A percentile compares a stretch with the other conserved stretches of the same genome.
Conservation (phyloP, 495 filamentous ascomycete genomes). For the Acidiella bohemica region DNA sequence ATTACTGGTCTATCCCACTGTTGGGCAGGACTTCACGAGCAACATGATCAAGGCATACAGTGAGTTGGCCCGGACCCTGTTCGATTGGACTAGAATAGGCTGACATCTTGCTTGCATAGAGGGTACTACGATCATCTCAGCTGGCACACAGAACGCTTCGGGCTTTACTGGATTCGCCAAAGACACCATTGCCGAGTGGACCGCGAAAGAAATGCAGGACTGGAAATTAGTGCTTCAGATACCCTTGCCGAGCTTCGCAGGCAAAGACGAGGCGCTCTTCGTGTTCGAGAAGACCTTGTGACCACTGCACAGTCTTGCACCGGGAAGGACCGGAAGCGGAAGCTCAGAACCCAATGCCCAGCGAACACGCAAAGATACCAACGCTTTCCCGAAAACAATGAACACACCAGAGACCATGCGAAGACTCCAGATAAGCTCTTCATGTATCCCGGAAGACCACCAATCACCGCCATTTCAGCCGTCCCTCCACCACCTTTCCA, state of each 20-base stretch:
- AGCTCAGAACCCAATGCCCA: too few species aligned
- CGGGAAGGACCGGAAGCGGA: too few species aligned
- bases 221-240: slow-evolving; percentile 24
- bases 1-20: slow-evolving; percentile 49
- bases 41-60: slow-evolving; percentile 37
- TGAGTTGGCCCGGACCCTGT: neutral
- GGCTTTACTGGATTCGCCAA: slow-evolving; percentile 49
- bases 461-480: too few species aligned
- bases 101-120: slow-evolving; percentile 2
- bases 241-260: slow-evolving; percentile 32
- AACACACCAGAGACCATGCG: too few species aligned
- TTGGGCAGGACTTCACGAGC: slow-evolving; percentile 41
- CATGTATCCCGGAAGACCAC: too few species aligned
- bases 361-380: too few species aligned
- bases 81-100: neutral
- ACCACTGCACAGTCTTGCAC: too few species aligned
- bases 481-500: too few species aligned
- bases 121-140: slow-evolving; percentile 46
- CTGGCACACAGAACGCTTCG: slow-evolving; percentile 50
- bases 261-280: slow-evolving; percentile 33
- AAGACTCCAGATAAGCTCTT: too few species aligned
- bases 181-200: slow-evolving; percentile 41
- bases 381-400: too few species aligned
- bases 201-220: slow-evolving; percentile 32
- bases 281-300: slow-evolving; percentile 31